These are phyloP conservation scores for Pichia phayaonensis DNA, from an alignment of 805 yeast genomes.

Conservation along the genomic window DNA sequence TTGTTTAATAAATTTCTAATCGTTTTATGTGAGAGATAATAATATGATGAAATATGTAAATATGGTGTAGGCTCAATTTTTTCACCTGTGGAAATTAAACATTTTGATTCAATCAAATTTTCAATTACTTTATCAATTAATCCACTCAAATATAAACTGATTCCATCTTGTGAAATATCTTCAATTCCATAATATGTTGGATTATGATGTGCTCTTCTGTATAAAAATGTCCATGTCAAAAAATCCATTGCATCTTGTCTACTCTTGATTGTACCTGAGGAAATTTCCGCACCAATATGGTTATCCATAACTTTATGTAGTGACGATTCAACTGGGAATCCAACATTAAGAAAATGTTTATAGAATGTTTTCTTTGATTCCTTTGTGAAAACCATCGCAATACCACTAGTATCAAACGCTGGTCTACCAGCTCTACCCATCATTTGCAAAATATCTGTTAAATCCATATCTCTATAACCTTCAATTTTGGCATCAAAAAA, in stretches of 20 bases:
- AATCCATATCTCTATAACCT: conserved; percentile 72
- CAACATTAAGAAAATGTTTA: conserved; percentile 69
- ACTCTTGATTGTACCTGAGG: conserved; percentile 57
- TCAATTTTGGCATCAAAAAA: conserved; percentile 57
- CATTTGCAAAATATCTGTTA: conserved; percentile 76
- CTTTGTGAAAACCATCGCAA: conserved; percentile 67
- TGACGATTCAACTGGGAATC: conserved; percentile 79
- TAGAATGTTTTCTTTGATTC: conserved; percentile 69
- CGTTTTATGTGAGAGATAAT: conserved; percentile 87
- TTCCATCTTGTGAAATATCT: conserved; percentile 48
- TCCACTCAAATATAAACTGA: conserved; percentile 48
- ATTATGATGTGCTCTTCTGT: conserved; percentile 66
- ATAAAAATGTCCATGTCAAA: conserved; percentile 68
- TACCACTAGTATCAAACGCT: conserved; percentile 71
- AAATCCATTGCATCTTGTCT: conserved; percentile 69
- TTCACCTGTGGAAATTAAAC: conserved; percentile 50
- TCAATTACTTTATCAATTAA: conserved; percentile 64
- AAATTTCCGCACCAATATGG: conserved; percentile 75
- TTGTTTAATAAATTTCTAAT: conserved; percentile 59
- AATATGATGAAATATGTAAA: conserved; percentile 79
- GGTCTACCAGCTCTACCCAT: conserved; percentile 86
- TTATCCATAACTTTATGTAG: conserved; percentile 70
- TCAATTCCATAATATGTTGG: conserved; percentile 73
- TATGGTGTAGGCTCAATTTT: conserved; percentile 64
- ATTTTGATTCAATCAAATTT: conserved; percentile 63